Evolutionary conservation across 805 yeast genomes (phyloP).

Genomic region (Wickerhamomyces canadensis): DNA sequence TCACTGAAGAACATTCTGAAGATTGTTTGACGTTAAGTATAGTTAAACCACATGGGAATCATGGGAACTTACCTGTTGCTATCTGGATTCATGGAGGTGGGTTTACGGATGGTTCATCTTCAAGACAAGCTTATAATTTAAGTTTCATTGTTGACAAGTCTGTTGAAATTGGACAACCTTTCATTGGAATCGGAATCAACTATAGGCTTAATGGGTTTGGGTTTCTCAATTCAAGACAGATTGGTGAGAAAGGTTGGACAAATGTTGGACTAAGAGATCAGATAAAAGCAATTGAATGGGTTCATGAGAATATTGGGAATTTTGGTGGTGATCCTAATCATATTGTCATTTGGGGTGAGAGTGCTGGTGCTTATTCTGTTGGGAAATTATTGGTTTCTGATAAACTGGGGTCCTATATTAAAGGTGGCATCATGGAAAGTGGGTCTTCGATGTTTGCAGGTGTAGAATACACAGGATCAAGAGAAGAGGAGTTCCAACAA

Average conservation of each 20-base stretch:
- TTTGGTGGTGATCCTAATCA: constrained; percentile 33
- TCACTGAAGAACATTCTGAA: constrained; percentile 17
- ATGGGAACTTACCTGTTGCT: constrained; percentile 24
- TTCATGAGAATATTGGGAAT: constrained; percentile 25
- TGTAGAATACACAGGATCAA: constrained; percentile 2
- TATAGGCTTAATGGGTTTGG: constrained; percentile 34
- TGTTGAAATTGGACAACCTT: constrained; percentile 17
- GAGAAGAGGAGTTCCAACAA: neutral
- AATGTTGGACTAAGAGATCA: constrained; percentile 34
- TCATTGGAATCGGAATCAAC: constrained; percentile 31
- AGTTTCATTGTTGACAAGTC: constrained; percentile 13
- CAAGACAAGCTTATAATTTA: constrained; percentile 13
- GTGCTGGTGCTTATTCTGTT: constrained; percentile 29
- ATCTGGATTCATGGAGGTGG: constrained; percentile 35
- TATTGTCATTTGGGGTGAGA: constrained; percentile 33
- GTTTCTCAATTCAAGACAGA: constrained; percentile 24
- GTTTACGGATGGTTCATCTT: constrained; percentile 22
- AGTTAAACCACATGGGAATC: constrained; percentile 18
- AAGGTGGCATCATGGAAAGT: constrained; percentile 16
- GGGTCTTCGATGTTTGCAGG: constrained; percentile 9
- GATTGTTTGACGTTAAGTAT: constrained; percentile 28
- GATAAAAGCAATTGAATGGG: constrained; percentile 31
- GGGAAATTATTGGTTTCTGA: constrained; percentile 10
- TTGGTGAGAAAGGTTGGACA: constrained; percentile 19
- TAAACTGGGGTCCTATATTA: constrained; percentile 6